phyloP scores from a whole-genome alignment of 208 protist genomes.

The Leishmania martiniquensis region DNA sequence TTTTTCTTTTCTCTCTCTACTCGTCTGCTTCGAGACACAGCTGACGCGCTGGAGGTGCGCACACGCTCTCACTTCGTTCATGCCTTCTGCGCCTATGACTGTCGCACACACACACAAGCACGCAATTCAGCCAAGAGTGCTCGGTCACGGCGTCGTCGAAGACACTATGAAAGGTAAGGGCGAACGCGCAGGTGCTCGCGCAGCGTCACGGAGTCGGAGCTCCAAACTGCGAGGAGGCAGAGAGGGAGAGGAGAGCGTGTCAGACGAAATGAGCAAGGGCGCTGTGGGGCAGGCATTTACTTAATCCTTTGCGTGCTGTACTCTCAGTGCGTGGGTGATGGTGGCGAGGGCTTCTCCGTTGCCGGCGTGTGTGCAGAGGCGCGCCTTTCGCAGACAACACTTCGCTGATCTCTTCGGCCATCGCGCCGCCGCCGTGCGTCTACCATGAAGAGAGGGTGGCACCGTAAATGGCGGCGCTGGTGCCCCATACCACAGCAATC shows the following conservation, averaged over 20 bases:
- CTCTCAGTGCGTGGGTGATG: too few species aligned
- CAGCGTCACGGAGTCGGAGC: neutral
- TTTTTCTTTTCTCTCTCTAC: too few species aligned
- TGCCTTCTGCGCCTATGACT: neutral
- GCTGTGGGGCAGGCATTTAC: neutral
- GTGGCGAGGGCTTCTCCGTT: neutral
- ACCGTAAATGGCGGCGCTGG: slow-evolving; percentile 54
- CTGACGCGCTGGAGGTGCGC: too few species aligned
- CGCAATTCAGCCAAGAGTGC: too few species aligned
- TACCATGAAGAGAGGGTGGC: slow-evolving; percentile 30
- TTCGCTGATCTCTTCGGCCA: neutral
- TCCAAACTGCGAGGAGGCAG: neutral
- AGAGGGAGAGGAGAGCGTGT: neutral
- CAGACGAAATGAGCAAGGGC: neutral
- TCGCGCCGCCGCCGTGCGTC: neutral
- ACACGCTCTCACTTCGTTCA: too few species aligned
- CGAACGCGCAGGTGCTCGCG: neutral
- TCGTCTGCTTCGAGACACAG: too few species aligned
- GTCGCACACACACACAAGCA: too few species aligned
- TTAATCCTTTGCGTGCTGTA: neutral
- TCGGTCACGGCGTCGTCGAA: neutral
- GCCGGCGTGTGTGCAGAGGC: neutral
- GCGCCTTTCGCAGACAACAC: neutral
- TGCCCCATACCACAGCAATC: slow-evolving; percentile 70
- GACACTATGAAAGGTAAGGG: neutral